Evolutionary conservation across 1,284 basidiomycete genomes (phyloP), one percentile per base, ranked within the genome.

Genomic region (Microbotryum silenes-acaulis): DNA sequence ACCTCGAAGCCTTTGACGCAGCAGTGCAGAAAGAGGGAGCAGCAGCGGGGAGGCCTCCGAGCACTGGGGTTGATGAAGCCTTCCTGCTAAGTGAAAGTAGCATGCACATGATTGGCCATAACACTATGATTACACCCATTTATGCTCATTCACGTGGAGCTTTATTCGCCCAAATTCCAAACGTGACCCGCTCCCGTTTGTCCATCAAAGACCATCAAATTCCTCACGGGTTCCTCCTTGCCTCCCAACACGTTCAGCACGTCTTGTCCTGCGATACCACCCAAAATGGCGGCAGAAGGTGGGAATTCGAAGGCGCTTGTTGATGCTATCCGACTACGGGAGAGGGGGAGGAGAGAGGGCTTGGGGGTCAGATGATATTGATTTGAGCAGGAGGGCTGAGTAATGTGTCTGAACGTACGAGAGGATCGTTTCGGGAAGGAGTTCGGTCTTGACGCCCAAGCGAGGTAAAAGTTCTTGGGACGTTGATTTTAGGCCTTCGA

Each of bases 221-320:
- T 97, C 56, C 88, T 86, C 63, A 97, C 86, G 1, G 94, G 94
- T 51, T 86, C 83, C 72, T 97, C 93, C 59, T 91, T 85, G 58
- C 86, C 89, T 49, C 88, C 89, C 45, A 98, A 79, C 0, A 89
- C 85, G 75, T 97, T 94, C 51, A 99, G 79, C 56, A 97, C 86
- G 74, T 97, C 94, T 76, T 98, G 96, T 2, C 87, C 92, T 18
- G 97, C 78, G 75, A 97, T 82, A 18, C 96, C 96, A 33, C 96
- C 94, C 51, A 98, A 80, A 33, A 98, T 87, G 1, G 92, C 92
- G 73, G 91, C 87, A 5, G 92, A 84, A 2, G 92, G 88, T 4
- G 89, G 85, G 78, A 94, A 88, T 73, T 94, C 88, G 74, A 87
- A 83, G 87, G 66, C 51, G 27, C 16, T 57, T 21, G 29, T 44